Conservation (phyloP, 495 filamentous ascomycete genomes). For the Neurospora intermedia region DNA sequence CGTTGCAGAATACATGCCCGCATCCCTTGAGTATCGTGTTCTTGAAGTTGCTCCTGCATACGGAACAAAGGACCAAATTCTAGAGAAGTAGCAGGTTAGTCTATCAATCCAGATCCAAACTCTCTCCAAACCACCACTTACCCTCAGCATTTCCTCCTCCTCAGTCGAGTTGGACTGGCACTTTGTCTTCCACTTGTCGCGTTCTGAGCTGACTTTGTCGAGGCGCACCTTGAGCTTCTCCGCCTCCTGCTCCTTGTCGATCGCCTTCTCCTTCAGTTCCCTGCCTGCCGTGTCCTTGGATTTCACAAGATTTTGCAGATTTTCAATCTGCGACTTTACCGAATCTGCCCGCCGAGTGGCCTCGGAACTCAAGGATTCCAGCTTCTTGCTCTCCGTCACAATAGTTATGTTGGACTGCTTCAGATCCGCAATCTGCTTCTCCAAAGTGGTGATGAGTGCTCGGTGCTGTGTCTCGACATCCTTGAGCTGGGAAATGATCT, state of each 20-base stretch:
- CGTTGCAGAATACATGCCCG: slow-evolving; percentile 90
- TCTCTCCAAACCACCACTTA: slow-evolving; percentile 34
- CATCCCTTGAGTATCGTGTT: slow-evolving; percentile 86
- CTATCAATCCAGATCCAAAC: neutral
- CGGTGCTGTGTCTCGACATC: slow-evolving; percentile 62
- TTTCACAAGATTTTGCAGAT: slow-evolving; percentile 59
- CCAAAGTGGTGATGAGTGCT: slow-evolving; percentile 62
- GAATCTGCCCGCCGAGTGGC: slow-evolving; percentile 55
- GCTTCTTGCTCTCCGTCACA: slow-evolving; percentile 53
- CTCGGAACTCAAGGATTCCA: slow-evolving; percentile 62
- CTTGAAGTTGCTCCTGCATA: slow-evolving; percentile 85
- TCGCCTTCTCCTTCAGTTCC: slow-evolving; percentile 51
- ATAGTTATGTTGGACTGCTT: slow-evolving; percentile 61
- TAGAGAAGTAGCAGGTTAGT: slow-evolving; percentile 22
- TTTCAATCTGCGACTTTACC: slow-evolving; percentile 62
- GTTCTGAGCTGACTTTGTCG: slow-evolving; percentile 61
- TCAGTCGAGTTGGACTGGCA: slow-evolving; percentile 66
- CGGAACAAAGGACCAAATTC: slow-evolving; percentile 79
- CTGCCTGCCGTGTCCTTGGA: slow-evolving; percentile 60
- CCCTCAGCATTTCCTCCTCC: slow-evolving; percentile 73
- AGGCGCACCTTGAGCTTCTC: slow-evolving; percentile 63
- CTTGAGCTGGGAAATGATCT: slow-evolving; percentile 87
- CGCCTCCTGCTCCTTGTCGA: slow-evolving; percentile 52
- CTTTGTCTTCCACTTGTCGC: slow-evolving; percentile 74
- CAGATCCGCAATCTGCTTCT: slow-evolving; percentile 78